Conservation (phyloP, 371 early-diverging fungal species). For the Mortierella sp. region DNA sequence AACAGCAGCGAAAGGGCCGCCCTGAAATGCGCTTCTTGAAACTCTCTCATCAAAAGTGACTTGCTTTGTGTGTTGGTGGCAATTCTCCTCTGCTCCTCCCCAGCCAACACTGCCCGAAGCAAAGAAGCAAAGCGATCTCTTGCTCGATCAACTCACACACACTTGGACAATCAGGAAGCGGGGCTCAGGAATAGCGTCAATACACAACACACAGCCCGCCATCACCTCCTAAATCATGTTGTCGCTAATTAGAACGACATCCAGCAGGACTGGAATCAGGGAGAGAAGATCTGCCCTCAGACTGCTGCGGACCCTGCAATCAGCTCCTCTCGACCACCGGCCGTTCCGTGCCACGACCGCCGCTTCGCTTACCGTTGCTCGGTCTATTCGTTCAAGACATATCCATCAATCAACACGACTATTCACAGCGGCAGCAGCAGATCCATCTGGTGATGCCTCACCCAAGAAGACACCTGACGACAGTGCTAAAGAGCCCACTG, state of each 20-base stretch:
- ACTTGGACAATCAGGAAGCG: neutral
- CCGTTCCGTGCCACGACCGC: neutral
- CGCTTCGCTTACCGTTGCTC: neutral
- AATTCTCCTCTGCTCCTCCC: neutral
- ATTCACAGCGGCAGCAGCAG: neutral
- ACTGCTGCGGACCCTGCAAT: neutral
- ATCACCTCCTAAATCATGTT: constrained; percentile 21
- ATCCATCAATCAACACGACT: neutral
- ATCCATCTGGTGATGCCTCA: neutral
- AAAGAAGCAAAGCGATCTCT: no score
- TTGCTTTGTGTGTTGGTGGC: no score
- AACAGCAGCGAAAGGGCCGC: neutral
- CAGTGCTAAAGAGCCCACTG: neutral
- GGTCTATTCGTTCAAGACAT: neutral
- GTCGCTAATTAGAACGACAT: constrained; percentile 33
- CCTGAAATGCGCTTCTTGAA: neutral
- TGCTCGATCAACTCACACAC: neutral
- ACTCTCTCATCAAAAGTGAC: no score
- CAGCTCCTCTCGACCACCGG: constrained; percentile 1
- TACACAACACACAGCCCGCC: neutral
- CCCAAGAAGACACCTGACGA: neutral
- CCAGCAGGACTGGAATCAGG: constrained; percentile 2
- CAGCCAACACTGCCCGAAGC: no score
- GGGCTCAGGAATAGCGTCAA: neutral
- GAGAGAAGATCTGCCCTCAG: neutral